phyloP scores from a whole-genome alignment of 441 rosid genomes.

The Flueggea neowawraea region DNA sequence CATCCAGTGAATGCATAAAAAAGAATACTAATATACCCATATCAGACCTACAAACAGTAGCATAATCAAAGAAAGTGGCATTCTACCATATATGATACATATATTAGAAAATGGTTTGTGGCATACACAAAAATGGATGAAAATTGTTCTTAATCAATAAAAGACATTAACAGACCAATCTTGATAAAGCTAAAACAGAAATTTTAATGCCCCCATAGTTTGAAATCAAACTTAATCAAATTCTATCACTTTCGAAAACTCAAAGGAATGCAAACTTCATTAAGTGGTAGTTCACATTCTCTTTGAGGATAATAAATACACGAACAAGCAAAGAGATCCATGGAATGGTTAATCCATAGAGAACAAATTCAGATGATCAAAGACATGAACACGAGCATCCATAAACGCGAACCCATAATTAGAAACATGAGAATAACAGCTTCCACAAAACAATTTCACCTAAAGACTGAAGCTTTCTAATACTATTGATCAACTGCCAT shows the following conservation, averaged over 20 bases:
- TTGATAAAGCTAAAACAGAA: background rate
- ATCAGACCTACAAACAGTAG: background rate
- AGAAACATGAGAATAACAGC: too few relatives aligned
- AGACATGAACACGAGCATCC: background rate
- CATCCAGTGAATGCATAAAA: too few relatives aligned
- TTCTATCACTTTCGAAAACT: too few relatives aligned
- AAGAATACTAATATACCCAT: too few relatives aligned
- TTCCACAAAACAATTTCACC: background rate
- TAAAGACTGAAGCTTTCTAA: background rate
- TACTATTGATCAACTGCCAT: background rate
- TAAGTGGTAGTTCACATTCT: background rate
- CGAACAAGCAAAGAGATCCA: background rate
- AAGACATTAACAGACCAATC: too few relatives aligned
- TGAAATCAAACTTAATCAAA: background rate
- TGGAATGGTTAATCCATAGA: background rate
- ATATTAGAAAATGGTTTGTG: too few relatives aligned
- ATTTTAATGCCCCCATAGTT: background rate
- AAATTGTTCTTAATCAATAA: too few relatives aligned
- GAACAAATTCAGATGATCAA: background rate
- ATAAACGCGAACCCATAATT: background rate
- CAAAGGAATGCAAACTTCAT: background rate
- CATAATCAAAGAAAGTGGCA: background rate
- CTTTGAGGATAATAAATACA: background rate
- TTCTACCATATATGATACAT: too few relatives aligned
- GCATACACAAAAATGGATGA: too few relatives aligned